Evolutionary conservation across 2,329 filamentous ascomycete genomes (phyloP).

Genomic region (Cryphonectria naterciae): DNA sequence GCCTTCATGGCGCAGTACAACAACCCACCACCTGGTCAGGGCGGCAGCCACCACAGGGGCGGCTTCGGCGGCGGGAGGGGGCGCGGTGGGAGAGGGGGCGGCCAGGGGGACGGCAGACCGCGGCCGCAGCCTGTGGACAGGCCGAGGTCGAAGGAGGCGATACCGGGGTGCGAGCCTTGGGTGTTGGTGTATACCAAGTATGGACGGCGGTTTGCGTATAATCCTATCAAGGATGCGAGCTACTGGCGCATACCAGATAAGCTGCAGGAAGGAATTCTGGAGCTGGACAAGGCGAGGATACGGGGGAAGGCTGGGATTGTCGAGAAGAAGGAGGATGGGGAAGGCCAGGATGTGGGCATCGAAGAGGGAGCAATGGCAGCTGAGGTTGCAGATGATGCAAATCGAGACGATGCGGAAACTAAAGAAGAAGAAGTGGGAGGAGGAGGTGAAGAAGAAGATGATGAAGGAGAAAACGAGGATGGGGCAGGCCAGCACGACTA

Average conservation of each 20-base stretch:
- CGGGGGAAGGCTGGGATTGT: conserved; percentile 54
- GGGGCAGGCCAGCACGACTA: conserved; percentile 47
- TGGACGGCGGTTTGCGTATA: conserved; percentile 87
- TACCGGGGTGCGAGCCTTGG: conserved; percentile 86
- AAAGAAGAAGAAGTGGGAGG: conserved; percentile 36
- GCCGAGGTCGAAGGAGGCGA: conserved; percentile 76
- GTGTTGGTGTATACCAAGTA: conserved; percentile 91
- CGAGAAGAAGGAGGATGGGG: conserved; percentile 28
- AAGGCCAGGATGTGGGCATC: conserved; percentile 27
- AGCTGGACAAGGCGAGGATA: conserved; percentile 74
- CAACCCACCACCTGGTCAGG: conserved; percentile 41
- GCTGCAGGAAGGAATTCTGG: conserved; percentile 76
- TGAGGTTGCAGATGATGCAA: conserved; percentile 29
- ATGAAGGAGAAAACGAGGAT: conserved; percentile 44
- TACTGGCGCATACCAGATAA: conserved; percentile 94
- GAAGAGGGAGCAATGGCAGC: conserved; percentile 7
- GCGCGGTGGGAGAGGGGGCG: conserved; percentile 54
- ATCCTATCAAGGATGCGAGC: conserved; percentile 82
- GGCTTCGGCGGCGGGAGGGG: conserved; percentile 32
- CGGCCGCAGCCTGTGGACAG: conserved; percentile 75
- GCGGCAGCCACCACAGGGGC: conserved; percentile 42
- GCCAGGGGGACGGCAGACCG: conserved; percentile 59
- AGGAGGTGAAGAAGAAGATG: no score
- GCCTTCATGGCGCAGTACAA: conserved; percentile 63
- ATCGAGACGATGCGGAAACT: conserved; percentile 44